These are phyloP conservation scores for Aspergillus indologenus DNA, from an alignment of 495 filamentous ascomycete species.

Conservation along the genomic window DNA sequence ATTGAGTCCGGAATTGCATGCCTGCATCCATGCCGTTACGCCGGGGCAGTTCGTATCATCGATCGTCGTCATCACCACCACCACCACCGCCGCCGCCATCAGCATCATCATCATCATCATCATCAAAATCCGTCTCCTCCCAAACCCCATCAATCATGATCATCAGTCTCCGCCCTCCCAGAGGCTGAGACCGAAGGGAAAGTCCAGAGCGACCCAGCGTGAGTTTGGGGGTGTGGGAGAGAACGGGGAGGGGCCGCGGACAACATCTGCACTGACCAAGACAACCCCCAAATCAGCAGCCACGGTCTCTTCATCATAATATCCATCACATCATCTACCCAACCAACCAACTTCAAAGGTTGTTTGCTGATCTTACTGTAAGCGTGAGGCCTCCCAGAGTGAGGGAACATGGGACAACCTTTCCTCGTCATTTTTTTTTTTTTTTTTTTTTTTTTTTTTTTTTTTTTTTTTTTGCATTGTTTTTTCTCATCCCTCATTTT, in stretches of 20 bases:
- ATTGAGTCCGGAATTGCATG: background rate
- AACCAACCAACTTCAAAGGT: background rate
- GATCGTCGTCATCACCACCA: background rate
- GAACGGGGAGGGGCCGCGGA: background rate
- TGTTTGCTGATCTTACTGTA: slow-evolving; percentile 15
- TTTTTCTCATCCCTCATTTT: slow-evolving; percentile 2
- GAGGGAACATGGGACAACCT: background rate
- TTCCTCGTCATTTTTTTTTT: background rate
- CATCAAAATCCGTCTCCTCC: background rate
- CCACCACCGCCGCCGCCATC: background rate
- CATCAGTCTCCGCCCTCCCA: background rate
- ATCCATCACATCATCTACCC: background rate
- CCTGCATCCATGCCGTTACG: background rate
- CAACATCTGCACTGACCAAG: background rate
- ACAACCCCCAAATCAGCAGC: background rate
- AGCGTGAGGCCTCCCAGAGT: background rate
- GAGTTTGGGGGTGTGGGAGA: background rate
- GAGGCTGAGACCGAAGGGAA: background rate
- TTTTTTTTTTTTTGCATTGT: slow-evolving; percentile 7
- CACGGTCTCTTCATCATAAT: background rate
- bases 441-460: slow-evolving; percentile 4
- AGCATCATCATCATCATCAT: background rate
- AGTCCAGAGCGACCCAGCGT: background rate
- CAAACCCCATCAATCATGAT: background rate
- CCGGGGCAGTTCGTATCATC: background rate